phyloP scores from a whole-genome alignment of 2,329 filamentous ascomycete species.

The Sphaceloma murrayae region DNA sequence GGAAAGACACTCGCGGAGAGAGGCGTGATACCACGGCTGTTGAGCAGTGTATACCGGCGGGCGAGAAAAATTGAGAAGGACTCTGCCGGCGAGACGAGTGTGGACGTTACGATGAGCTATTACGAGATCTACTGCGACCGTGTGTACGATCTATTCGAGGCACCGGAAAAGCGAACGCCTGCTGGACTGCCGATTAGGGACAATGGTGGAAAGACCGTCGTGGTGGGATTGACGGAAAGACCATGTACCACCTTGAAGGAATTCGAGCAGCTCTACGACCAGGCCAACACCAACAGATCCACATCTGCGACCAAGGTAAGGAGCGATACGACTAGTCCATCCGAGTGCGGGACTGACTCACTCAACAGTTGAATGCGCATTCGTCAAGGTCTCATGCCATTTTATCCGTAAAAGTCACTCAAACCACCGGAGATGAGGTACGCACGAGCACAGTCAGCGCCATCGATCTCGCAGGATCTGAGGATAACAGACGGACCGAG shows the following conservation, averaged over 20 bases:
- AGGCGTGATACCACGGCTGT: slow-evolving; percentile 74
- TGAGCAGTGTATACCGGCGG: slow-evolving; percentile 76
- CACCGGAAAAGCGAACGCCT: slow-evolving; percentile 74
- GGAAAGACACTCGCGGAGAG: slow-evolving; percentile 77
- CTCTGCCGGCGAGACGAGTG: slow-evolving; percentile 56
- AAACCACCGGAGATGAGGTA: slow-evolving; percentile 58
- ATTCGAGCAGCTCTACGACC: slow-evolving; percentile 81
- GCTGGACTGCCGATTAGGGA: slow-evolving; percentile 74
- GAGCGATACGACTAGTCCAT: background rate
- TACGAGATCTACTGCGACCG: slow-evolving; percentile 98
- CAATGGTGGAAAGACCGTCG: slow-evolving; percentile 75
- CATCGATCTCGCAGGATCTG: slow-evolving; percentile 90
- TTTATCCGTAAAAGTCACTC: slow-evolving; percentile 76
- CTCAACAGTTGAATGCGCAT: slow-evolving; percentile 64
- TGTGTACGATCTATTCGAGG: slow-evolving; percentile 81
- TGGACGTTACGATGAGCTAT: slow-evolving; percentile 72
- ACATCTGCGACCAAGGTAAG: slow-evolving; percentile 73
- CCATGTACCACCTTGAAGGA: slow-evolving; percentile 77
- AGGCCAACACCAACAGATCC: slow-evolving; percentile 81
- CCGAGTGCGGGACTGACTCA: background rate
- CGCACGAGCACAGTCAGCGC: slow-evolving; percentile 78
- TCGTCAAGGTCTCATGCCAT: slow-evolving; percentile 87
- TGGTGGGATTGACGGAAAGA: slow-evolving; percentile 76
- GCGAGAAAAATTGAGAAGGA: slow-evolving; percentile 81
- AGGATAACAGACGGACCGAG: slow-evolving; percentile 88